Percentiles rank a stretch among this genome's conserved stretches.
These are phyloP conservation scores for Xeromyces bisporus DNA, from an alignment of 495 filamentous ascomycete species.

Conservation along the genomic window DNA sequence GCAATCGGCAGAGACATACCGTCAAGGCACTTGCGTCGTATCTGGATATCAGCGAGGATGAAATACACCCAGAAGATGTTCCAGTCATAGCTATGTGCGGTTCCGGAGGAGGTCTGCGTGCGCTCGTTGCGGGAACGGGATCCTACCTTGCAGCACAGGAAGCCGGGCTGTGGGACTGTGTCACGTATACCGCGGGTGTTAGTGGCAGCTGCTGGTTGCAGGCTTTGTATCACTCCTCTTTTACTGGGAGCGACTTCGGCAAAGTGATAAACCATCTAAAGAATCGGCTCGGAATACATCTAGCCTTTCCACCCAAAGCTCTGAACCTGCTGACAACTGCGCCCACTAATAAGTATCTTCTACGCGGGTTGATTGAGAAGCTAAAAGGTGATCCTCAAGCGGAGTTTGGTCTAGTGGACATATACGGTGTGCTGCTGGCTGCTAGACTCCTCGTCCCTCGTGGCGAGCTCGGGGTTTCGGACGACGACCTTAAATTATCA, in stretches of 20 bases:
- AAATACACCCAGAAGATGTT: slow-evolving; percentile 85
- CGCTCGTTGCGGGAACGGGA: slow-evolving; percentile 74
- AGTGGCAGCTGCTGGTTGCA: slow-evolving; percentile 94
- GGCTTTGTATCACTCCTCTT: slow-evolving; percentile 70
- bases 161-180: slow-evolving; percentile 78
- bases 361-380: slow-evolving; percentile 80
- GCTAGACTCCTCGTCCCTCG: slow-evolving; percentile 71
- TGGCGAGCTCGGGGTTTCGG: slow-evolving; percentile 59
- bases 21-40: slow-evolving; percentile 63
- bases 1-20: slow-evolving; percentile 44
- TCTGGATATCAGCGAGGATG: slow-evolving; percentile 52
- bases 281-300: slow-evolving; percentile 63
- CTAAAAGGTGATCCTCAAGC: slow-evolving; percentile 64
- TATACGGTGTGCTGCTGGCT: slow-evolving; percentile 75
- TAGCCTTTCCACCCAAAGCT: slow-evolving; percentile 77
- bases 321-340: slow-evolving; percentile 58
- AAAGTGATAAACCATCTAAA: slow-evolving; percentile 72
- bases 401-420: slow-evolving; percentile 77
- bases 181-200: slow-evolving; percentile 87
- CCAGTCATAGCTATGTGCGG: slow-evolving; percentile 85
- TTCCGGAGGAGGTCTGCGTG: slow-evolving; percentile 78
- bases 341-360: slow-evolving; percentile 82
- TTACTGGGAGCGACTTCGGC: slow-evolving; percentile 45
- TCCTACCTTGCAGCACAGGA: slow-evolving; percentile 68
- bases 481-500: slow-evolving; percentile 72